A percentile compares a stretch with the other conserved stretches of the same genome.
Evolutionary conservation across 2,329 filamentous ascomycete genomes (phyloP).

Genomic region (Pyrenophora tritici-repentis): DNA sequence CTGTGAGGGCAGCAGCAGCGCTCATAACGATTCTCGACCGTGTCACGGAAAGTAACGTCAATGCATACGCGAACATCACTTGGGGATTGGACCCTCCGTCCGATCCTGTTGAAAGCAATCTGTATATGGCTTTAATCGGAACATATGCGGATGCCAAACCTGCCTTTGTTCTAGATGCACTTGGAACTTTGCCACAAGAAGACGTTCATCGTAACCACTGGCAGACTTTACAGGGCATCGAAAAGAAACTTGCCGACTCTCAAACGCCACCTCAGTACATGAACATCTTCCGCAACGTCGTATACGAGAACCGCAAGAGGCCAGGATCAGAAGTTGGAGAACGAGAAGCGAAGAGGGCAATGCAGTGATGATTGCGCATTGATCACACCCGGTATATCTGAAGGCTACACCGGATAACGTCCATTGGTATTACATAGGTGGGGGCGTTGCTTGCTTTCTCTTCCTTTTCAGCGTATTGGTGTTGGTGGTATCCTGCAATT

Average conservation of each 20-base stretch:
- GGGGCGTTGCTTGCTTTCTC: constrained; percentile 7
- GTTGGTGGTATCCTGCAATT: constrained; percentile 23
- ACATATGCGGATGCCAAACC: constrained; percentile 15
- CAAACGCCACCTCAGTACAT: constrained; percentile 32
- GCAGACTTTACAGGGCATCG: constrained; percentile 34
- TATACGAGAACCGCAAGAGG: constrained; percentile 42
- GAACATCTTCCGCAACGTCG: constrained; percentile 32
- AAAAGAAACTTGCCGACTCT: constrained; percentile 29
- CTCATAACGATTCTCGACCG: constrained; percentile 41
- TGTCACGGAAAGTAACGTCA: constrained; percentile 39
- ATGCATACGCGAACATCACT: constrained; percentile 39
- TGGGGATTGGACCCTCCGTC: constrained; percentile 35
- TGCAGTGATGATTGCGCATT: constrained; percentile 18
- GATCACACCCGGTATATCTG: neutral
- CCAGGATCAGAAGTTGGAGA: constrained; percentile 36
- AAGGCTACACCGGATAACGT: neutral
- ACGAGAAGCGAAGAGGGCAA: constrained; percentile 38
- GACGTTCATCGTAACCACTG: constrained; percentile 39
- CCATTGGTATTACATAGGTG: neutral
- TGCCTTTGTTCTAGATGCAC: constrained; percentile 38
- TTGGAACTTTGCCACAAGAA: constrained; percentile 36
- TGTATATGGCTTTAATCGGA: constrained; percentile 41
- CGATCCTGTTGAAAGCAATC: constrained; percentile 37
- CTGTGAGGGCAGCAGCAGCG: constrained; percentile 34
- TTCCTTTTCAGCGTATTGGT: constrained; percentile 8